Evolutionary conservation across 1,284 basidiomycete species (phyloP).

Genomic region (Ustilago sp.): DNA sequence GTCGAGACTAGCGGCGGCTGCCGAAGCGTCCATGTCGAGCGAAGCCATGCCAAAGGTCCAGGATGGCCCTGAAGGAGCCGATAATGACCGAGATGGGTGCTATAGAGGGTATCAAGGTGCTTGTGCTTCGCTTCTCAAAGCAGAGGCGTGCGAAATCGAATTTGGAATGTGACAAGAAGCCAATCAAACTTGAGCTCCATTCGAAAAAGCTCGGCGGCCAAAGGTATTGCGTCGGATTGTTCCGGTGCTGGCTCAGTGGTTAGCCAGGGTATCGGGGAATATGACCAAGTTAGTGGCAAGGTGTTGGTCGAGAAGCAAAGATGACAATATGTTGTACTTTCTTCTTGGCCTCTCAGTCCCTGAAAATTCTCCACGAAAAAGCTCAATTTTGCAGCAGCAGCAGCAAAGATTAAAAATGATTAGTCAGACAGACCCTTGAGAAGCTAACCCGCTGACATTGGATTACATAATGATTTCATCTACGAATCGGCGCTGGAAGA

Average conservation of each 20-base stretch:
- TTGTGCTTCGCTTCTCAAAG: neutral
- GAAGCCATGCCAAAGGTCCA: conserved; percentile 28
- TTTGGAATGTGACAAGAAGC: neutral
- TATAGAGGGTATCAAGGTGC: conserved; percentile 3
- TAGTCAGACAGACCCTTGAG: neutral
- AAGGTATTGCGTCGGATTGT: neutral
- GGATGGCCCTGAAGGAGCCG: neutral
- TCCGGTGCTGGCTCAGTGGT: neutral
- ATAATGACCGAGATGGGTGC: neutral
- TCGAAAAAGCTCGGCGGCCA: neutral
- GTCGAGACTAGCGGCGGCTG: conserved; percentile 42
- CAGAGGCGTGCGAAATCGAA: conserved; percentile 1
- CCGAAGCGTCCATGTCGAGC: conserved; percentile 40
- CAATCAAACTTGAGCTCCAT: neutral
- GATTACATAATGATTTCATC: neutral
- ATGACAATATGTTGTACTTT: neutral
- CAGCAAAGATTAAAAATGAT: neutral
- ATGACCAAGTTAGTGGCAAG: neutral
- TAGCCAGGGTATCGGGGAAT: neutral
- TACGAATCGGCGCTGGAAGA: neutral
- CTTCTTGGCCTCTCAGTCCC: neutral
- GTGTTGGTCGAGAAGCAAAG: neutral
- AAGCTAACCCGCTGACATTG: neutral
- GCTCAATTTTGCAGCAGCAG: conserved; percentile 2
- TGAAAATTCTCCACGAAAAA: conserved; percentile 14